phyloP scores from a whole-genome alignment of 2,329 filamentous ascomycete species.

The Alternaria conjuncta region DNA sequence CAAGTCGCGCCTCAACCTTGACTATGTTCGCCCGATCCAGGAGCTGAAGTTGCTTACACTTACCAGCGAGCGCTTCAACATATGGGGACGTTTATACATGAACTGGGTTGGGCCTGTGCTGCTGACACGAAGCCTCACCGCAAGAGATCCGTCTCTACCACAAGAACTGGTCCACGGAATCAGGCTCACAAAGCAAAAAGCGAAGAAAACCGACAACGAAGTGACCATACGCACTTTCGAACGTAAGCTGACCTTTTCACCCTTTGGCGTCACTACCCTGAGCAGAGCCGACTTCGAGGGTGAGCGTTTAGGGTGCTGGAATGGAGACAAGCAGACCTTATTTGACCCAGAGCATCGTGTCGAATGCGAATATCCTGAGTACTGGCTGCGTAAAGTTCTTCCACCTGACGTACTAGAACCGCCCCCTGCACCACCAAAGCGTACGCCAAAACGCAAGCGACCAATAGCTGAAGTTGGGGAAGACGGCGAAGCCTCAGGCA shows the following conservation, averaged over 20 bases:
- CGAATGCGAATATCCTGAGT: conserved; percentile 47
- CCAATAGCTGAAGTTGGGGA: neutral
- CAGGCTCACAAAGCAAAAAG: conserved; percentile 35
- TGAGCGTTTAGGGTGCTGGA: conserved; percentile 36
- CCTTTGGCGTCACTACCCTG: conserved; percentile 38
- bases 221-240: conserved; percentile 17
- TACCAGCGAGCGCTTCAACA: conserved; percentile 47
- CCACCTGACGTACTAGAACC: conserved; percentile 30
- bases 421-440: conserved; percentile 10
- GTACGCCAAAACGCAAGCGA: conserved; percentile 22
- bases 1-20: conserved; percentile 34
- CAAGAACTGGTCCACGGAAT: conserved; percentile 36
- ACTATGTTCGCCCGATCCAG: conserved; percentile 40
- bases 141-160: conserved; percentile 8
- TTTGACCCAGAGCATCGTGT: conserved; percentile 45
- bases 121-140: conserved; percentile 34
- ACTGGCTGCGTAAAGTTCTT: conserved; percentile 40
- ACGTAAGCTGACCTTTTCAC: conserved; percentile 48
- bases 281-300: conserved; percentile 37
- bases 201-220: conserved; percentile 26
- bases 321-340: conserved; percentile 10
- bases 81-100: conserved; percentile 47
- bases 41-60: conserved; percentile 44
- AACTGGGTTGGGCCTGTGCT: conserved; percentile 49
- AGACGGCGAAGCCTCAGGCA: neutral